Evolutionary conservation across 2,329 filamentous ascomycete genomes (phyloP), one percentile per base, ranked within the genome.

Genomic region (Epichloe bromicola): DNA sequence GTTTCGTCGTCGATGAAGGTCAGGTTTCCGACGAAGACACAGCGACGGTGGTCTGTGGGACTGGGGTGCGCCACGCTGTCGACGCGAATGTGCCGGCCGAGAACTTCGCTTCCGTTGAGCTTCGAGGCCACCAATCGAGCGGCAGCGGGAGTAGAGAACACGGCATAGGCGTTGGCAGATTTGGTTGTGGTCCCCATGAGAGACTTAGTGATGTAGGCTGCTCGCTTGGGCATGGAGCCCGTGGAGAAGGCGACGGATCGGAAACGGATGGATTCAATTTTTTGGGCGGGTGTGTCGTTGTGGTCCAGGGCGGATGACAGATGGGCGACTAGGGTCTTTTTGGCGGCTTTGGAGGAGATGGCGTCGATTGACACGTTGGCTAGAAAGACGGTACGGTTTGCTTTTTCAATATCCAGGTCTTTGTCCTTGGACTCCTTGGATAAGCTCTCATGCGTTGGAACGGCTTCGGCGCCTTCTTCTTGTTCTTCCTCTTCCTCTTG

Each of bases 1-100:
- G 79, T 86, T 69, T 96, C 90, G 58, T 96, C 88, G 61, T 96
- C 91, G 15, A 98, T 88, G 61, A 98, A 98, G 47, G 88, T 89
- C 1, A 98, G 77, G 63, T 98, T 98, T 45, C 93, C 93, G 26
- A 98, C 87, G 62, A 98, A 98, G 15, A 98, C 83, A 66, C 93
- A 98, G 50, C 90, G 85, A 53, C 85, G 83, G 66, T 95, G 83
- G 63, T 95, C 91, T 17, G 83, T 80, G 40, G 83, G 79, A 14
- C 86, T 76, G 0, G 93, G 93, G 67, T 96, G 89, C 1, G 90
- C 88, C 36, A 98, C 83, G 57, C 83, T 88, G 69, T 98, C 93
- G 23, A 91, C 91, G 41, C 91, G 83, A 51, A 98, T 71, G 67
- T 98, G 93, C 34, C 93, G 84, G 58, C 87, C 86, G 15, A 98